Percentiles rank a stretch among this genome's conserved stretches.
Evolutionary conservation across 2,329 filamentous ascomycete species (phyloP).

Genomic region (Amphichorda felina): DNA sequence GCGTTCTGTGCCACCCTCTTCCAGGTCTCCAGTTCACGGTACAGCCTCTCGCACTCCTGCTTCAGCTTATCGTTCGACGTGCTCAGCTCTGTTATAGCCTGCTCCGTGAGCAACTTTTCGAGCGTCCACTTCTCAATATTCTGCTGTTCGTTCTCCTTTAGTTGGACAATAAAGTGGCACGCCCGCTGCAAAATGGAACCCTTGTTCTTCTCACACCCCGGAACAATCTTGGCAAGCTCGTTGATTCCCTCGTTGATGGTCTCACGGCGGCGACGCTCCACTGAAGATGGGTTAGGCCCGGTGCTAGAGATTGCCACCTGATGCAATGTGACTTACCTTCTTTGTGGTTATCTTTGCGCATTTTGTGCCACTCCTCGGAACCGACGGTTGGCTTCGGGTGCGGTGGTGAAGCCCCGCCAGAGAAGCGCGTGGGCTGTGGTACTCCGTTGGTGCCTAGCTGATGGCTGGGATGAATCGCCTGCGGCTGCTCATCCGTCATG

Average conservation of each 20-base stretch:
- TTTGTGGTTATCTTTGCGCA: slow-evolving; percentile 96
- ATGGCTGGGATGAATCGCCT: slow-evolving; percentile 10
- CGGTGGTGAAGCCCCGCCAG: slow-evolving; percentile 8
- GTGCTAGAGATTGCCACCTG: neutral
- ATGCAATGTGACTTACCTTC: slow-evolving; percentile 54
- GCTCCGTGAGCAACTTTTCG: slow-evolving; percentile 81
- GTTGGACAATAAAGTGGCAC: slow-evolving; percentile 85
- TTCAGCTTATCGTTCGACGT: slow-evolving; percentile 81
- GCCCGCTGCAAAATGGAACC: slow-evolving; percentile 90
- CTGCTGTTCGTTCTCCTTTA: slow-evolving; percentile 87
- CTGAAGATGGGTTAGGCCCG: slow-evolving; percentile 31
- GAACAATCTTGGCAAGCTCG: slow-evolving; percentile 93
- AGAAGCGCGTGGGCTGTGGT: slow-evolving; percentile 7
- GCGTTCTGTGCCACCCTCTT: slow-evolving; percentile 56
- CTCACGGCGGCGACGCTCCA: slow-evolving; percentile 90
- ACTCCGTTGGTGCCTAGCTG: slow-evolving; percentile 28
- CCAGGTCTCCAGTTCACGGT: slow-evolving; percentile 68
- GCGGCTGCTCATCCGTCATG: slow-evolving; percentile 10
- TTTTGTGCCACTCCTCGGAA: slow-evolving; percentile 95
- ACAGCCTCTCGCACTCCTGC: slow-evolving; percentile 64
- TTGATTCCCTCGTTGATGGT: slow-evolving; percentile 99
- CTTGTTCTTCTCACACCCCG: slow-evolving; percentile 98
- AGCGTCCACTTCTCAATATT: slow-evolving; percentile 93
- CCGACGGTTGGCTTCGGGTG: slow-evolving; percentile 77
- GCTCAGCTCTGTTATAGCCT: slow-evolving; percentile 80